These are phyloP conservation scores for Hypoxylon intermedium DNA, from an alignment of 495 filamentous ascomycete genomes.

Conservation along the genomic window DNA sequence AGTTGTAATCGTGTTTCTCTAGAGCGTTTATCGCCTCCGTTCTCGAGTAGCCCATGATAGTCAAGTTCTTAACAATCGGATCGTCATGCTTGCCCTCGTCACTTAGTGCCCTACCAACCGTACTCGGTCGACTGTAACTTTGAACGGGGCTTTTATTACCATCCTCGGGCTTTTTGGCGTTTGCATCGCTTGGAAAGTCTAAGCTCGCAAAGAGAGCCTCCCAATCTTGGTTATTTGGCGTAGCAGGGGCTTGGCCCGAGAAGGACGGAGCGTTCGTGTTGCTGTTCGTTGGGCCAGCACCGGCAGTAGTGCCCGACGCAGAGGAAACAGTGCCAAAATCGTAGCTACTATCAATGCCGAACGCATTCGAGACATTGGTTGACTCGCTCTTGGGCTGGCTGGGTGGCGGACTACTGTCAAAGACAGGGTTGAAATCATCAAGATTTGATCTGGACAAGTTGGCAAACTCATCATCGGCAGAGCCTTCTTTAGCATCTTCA, in stretches of 20 bases:
- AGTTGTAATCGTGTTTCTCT: constrained; percentile 94
- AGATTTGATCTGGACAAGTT: constrained; percentile 64
- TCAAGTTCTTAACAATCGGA: constrained; percentile 87
- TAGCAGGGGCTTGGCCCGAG: constrained; percentile 41
- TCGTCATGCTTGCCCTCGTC: constrained; percentile 84
- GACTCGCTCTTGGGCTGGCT: constrained; percentile 60
- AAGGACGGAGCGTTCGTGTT: constrained; percentile 41
- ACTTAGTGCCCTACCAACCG: constrained; percentile 68
- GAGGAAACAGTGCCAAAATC: constrained; percentile 55
- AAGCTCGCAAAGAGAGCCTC: constrained; percentile 90
- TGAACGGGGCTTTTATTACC: constrained; percentile 39
- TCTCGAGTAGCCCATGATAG: constrained; percentile 87
- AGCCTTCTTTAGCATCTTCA: constrained; percentile 86
- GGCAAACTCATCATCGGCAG: constrained; percentile 87
- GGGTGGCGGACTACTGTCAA: constrained; percentile 64
- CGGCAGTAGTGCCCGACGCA: constrained; percentile 56
- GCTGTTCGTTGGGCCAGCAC: constrained; percentile 58
- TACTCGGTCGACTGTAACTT: constrained; percentile 51
- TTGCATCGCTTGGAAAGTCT: constrained; percentile 60
- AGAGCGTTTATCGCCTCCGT: constrained; percentile 80
- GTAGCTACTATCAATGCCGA: constrained; percentile 57
- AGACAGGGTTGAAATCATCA: constrained; percentile 71
- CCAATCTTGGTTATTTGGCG: constrained; percentile 79
- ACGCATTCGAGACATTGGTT: constrained; percentile 46
- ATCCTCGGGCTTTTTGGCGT: constrained; percentile 37